Conservation (phyloP, 1,284 basidiomycete genomes). For the Exobasidium cylindrosporum region DNA sequence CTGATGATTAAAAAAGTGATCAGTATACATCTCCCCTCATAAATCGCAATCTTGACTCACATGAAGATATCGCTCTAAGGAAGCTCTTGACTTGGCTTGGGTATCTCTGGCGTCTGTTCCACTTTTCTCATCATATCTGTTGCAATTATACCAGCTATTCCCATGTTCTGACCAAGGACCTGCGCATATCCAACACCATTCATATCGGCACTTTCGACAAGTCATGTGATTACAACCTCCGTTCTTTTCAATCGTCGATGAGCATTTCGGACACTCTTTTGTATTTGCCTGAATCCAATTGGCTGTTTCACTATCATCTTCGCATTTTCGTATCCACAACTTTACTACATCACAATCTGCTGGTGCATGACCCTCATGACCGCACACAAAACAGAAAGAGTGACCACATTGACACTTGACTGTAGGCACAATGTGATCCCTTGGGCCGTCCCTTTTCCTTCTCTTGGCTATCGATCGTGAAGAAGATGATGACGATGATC, state of each 20-base stretch:
- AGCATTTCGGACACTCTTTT: constrained; percentile 87
- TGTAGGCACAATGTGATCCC: constrained; percentile 72
- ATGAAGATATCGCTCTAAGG: constrained; percentile 91
- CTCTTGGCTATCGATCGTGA: neutral
- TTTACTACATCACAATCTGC: constrained; percentile 83
- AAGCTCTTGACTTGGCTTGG: constrained; percentile 73
- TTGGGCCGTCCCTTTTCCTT: constrained; percentile 7
- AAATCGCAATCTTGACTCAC: constrained; percentile 60
- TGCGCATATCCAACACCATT: constrained; percentile 67
- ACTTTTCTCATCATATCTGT: constrained; percentile 90
- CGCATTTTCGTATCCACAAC: constrained; percentile 95
- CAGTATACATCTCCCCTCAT: neutral
- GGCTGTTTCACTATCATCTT: constrained; percentile 94
- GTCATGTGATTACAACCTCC: constrained; percentile 73
- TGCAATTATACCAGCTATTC: constrained; percentile 96
- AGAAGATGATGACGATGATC: constrained; percentile 60
- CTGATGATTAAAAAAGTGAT: neutral
- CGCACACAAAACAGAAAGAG: constrained; percentile 63
- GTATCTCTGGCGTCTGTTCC: constrained; percentile 72
- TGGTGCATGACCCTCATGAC: constrained; percentile 73
- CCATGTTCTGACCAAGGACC: constrained; percentile 97
- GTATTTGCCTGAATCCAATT: constrained; percentile 99
- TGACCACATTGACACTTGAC: constrained; percentile 73
- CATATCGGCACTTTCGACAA: constrained; percentile 54
- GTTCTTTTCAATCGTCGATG: constrained; percentile 98